Percentiles rank a stretch among this genome's conserved stretches.
Conservation (phyloP, 345 rosid genomes). For the Sonneratia caseolaris region DNA sequence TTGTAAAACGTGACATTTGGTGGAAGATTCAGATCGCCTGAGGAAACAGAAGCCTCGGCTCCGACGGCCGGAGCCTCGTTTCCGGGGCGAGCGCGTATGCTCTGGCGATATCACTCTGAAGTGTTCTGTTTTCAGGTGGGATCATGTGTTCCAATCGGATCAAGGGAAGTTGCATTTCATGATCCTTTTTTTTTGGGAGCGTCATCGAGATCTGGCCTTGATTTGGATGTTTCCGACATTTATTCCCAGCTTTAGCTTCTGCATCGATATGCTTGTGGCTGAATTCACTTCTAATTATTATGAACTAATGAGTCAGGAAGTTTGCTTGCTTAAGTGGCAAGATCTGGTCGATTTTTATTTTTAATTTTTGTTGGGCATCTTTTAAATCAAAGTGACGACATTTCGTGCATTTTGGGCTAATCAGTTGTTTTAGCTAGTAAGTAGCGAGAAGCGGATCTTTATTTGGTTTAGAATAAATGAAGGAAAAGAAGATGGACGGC, state of each 20-base stretch:
- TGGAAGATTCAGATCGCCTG: background rate
- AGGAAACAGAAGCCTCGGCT: background rate
- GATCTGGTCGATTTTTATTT: background rate
- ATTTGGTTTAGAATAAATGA: background rate
- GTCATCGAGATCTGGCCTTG: background rate
- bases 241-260: background rate
- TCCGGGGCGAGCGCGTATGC: background rate
- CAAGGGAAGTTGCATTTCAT: background rate
- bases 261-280: background rate
- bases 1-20: background rate
- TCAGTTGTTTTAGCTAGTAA: background rate
- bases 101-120: background rate
- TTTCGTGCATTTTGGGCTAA: background rate
- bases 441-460: background rate
- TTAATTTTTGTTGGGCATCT: background rate
- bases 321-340: background rate
- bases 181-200: background rate
- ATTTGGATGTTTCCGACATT: background rate
- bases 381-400: background rate
- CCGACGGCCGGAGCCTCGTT: background rate
- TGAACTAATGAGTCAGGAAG: background rate
- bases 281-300: background rate
- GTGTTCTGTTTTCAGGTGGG: background rate
- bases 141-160: background rate
- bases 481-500: background rate